Evolutionary conservation across 176 grass and related monocot species (phyloP), one percentile per base, ranked within the genome.

Genomic region (Oryza australiensis): DNA sequence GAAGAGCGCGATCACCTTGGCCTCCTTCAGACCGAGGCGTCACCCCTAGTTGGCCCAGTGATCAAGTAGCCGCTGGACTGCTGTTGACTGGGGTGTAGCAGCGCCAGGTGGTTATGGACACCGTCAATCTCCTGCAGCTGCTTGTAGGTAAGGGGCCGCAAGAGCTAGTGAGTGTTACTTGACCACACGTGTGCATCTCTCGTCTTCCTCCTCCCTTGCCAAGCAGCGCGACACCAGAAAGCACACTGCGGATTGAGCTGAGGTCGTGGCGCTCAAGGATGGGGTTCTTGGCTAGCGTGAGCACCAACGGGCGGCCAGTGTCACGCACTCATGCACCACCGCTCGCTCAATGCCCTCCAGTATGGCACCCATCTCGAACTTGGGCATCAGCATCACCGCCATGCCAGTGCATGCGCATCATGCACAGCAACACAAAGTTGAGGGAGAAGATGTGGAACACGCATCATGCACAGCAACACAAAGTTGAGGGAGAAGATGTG

Each of bases 401-500:
- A 88, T 86, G 0, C 95, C 92, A 8, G n/a, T n/a, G n/a, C n/a
- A 80, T 82, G 1, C 95, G 87, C 70, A 98, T 41, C 2, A 81
- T 84, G 66, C 92, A 98, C 1, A 98, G 84, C 26, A 98, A 78
- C 75, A 98, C 93, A 2, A 92, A 98, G 84, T 91, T 87, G 70
- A 98, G 78, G 13, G 92, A 92, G 90, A 94, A 98, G 81, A 98
- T 98, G 88, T 94, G 95, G 82, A 98, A 80, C 84, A 0, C 95
- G 87, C 70, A 98, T 41, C 2, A 81, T 84, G 66, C 92, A 98
- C 1, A 98, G 84, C 26, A 98, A 78, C 75, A 98, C 93, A 2
- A 92, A 98, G 84, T 91, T 87, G 70, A 98, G 78, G 13, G 92
- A 92, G 90, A 94, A 98, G 81, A 98, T 98, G 88, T 94, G 95